Evolutionary conservation across 495 filamentous ascomycete species (phyloP).

Genomic region (Aspergillus conjunctus): DNA sequence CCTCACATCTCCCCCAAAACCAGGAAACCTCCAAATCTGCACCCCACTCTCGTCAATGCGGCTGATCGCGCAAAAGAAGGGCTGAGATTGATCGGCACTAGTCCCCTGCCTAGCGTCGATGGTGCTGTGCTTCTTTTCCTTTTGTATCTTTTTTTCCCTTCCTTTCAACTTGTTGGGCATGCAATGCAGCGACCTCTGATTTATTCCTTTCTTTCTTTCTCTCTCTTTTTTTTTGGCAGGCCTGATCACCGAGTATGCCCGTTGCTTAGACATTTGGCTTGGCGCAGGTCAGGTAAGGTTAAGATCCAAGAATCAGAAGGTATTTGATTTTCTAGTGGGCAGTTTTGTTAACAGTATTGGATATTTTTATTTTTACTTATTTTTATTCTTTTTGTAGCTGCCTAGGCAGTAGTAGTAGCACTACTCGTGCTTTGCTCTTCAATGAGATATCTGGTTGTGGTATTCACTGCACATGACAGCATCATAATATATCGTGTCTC

Average conservation of each 20-base stretch:
- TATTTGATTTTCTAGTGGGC: neutral
- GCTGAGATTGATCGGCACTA: slow-evolving; percentile 1
- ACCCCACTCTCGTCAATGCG: slow-evolving; percentile 16
- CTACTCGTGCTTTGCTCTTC: no score
- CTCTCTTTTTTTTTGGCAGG: neutral
- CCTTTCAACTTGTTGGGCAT: neutral
- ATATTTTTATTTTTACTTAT: no score
- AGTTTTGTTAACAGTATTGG: no score
- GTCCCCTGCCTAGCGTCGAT: neutral
- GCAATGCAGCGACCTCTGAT: no score
- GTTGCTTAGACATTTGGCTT: neutral
- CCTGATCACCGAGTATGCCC: slow-evolving; percentile 10
- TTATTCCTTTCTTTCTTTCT: slow-evolving; percentile 1
- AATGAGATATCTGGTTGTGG: no score
- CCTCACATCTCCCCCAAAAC: slow-evolving; percentile 4
- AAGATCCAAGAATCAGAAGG: neutral
- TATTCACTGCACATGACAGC: no score
- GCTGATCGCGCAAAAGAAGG: slow-evolving; percentile 10
- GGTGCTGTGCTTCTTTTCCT: neutral
- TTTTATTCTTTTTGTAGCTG: no score
- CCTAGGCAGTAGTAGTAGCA: no score
- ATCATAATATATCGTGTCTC: no score
- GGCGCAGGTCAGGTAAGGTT: neutral
- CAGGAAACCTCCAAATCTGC: slow-evolving; percentile 22
- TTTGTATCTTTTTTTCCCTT: neutral